Evolutionary conservation across 73 alveolate genomes (phyloP).

Genomic region (Blepharisma japonicum): DNA sequence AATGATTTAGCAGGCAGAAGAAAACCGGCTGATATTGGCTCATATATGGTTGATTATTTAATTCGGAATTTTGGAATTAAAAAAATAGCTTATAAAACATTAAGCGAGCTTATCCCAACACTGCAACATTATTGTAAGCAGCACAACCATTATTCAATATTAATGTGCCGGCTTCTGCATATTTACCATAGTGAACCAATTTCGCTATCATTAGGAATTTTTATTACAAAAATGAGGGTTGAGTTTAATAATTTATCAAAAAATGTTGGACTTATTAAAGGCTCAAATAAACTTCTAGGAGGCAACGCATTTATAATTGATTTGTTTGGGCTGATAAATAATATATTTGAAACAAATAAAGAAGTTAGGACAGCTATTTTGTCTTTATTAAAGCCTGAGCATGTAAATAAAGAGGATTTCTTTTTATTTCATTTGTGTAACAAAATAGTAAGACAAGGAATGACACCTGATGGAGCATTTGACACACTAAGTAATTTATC

Average conservation of each 20-base stretch:
- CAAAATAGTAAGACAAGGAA: not conserved
- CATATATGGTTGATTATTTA: not conserved
- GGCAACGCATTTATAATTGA: not conserved
- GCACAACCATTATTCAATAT: not conserved
- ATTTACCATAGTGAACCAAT: not conserved
- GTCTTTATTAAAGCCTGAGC: slow-evolving; percentile 4
- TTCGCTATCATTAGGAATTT: not conserved
- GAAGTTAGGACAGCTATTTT: not conserved
- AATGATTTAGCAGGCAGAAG: not conserved
- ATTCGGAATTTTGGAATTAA: not conserved
- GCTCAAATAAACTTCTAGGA: not conserved
- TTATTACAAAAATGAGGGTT: not conserved
- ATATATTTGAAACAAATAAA: not conserved
- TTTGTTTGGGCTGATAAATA: not conserved
- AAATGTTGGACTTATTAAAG: not conserved
- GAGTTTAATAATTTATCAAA: not conserved
- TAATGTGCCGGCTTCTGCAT: not conserved
- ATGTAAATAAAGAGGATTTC: not conserved
- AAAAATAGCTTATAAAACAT: not conserved
- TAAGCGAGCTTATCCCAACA: not conserved
- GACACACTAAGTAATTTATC: no score
- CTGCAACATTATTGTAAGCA: not conserved
- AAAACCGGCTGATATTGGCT: not conserved
- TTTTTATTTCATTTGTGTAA: not conserved
- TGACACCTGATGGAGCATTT: not conserved